phyloP scores from a whole-genome alignment of 345 rosid genomes.

The Hibiscus tridactylites region DNA sequence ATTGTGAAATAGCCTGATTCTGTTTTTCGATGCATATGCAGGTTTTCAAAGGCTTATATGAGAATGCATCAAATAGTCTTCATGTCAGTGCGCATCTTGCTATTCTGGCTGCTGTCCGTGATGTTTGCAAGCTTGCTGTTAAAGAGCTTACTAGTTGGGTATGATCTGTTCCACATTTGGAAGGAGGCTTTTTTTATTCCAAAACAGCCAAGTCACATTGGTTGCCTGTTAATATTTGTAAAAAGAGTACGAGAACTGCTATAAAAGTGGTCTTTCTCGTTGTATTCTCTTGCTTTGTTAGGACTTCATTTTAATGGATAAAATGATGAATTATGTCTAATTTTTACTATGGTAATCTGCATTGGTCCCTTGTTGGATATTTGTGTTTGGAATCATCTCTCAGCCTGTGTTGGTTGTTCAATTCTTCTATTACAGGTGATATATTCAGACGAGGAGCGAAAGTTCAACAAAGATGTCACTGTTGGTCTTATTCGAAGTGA shows the following conservation, averaged over 20 bases:
- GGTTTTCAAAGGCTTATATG: conserved; percentile 90
- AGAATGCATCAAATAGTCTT: conserved; percentile 66
- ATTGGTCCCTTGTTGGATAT: not conserved
- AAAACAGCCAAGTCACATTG: not conserved
- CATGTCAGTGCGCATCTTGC: conserved; percentile 75
- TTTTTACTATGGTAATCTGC: not conserved
- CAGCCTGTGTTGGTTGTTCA: not conserved
- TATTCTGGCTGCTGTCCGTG: conserved; percentile 82
- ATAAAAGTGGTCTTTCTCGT: not conserved
- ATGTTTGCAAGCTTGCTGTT: conserved; percentile 87
- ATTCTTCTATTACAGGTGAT: conserved; percentile 46
- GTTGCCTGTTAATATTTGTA: not conserved
- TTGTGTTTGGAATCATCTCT: not conserved
- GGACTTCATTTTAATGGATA: not conserved
- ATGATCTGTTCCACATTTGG: conserved; percentile 20
- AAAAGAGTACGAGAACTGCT: not conserved
- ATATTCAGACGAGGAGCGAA: conserved; percentile 91
- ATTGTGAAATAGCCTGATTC: not conserved
- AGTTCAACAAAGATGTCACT: conserved; percentile 83
- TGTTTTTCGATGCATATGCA: conserved; percentile 15
- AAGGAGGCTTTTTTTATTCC: not conserved
- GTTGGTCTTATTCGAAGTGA: conserved; percentile 76
- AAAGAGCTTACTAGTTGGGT: conserved; percentile 99
- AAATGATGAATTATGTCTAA: not conserved
- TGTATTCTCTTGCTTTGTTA: not conserved